phyloP scores from a whole-genome alignment of 768 basidiomycete species.

The Hygrocybe punicea region DNA sequence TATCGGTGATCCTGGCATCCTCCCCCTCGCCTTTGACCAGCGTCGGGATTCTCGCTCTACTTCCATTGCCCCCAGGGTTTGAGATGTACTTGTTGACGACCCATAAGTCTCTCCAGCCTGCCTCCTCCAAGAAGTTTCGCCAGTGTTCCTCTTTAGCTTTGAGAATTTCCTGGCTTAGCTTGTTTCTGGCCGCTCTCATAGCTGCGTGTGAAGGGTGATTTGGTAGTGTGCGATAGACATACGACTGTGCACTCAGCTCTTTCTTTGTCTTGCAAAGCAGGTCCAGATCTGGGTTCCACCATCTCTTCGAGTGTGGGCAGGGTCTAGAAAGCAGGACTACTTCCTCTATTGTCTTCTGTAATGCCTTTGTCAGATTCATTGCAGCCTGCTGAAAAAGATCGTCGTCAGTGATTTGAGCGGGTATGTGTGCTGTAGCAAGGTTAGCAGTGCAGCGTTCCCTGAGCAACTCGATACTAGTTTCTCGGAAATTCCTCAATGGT shows the following conservation, averaged over 20 bases:
- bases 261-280: neutral
- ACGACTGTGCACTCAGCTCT: neutral
- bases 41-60: slow-evolving; percentile 10
- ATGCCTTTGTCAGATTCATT: too few relatives aligned
- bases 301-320: too few relatives aligned
- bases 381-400: too few relatives aligned
- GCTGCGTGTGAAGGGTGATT: neutral
- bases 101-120: slow-evolving; percentile 10
- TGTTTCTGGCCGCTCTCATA: slow-evolving; percentile 8
- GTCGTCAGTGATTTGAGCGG: too few relatives aligned
- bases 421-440: too few relatives aligned
- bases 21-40: neutral
- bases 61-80: too few relatives aligned
- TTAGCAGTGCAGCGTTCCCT: too few relatives aligned
- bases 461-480: slow-evolving; percentile 2
- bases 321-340: too few relatives aligned
- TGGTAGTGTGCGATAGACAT: neutral
- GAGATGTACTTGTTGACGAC: too few relatives aligned
- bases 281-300: slow-evolving; percentile 2
- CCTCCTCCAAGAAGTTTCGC: slow-evolving; percentile 18
- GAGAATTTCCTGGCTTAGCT: too few relatives aligned
- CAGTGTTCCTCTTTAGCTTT: slow-evolving; percentile 17
- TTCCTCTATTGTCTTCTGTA: too few relatives aligned
- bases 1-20: neutral
- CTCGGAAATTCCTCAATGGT: too few relatives aligned